Evolutionary conservation across 2,329 filamentous ascomycete genomes (phyloP), one percentile per base, ranked within the genome.

Genomic region (Sporothrix variecibatus): DNA sequence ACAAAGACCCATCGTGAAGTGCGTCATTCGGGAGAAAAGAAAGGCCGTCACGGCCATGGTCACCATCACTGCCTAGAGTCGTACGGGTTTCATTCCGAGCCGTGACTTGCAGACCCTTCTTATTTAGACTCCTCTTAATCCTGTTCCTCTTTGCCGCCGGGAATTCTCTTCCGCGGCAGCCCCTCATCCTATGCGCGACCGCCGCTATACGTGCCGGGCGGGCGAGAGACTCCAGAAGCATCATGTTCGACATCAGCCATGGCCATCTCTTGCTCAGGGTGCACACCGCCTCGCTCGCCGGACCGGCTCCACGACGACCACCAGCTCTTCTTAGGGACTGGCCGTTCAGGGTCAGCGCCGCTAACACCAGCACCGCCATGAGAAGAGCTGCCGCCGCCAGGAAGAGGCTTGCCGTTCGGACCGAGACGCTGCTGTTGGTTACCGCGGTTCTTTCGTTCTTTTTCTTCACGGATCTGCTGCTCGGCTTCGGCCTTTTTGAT

Each of bases 401-500:
- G 62, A 9, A 67, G 34, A 2, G 58, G 26, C n/a, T 40, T 34
- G 12, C 34, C 26, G 12, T 46, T 31, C 5, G 53, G 23, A 5
- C 56, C 58, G 34, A 38, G 38, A 11, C 60, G 56, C 12, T 56
- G 20, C 28, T 51, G 60, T 5, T 43, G 26, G 1, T 34, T 23
- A 6, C 23, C 15, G 8, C 23, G 40, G 2, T 58, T 40, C 60
- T 26, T 46, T 4, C 28, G n/a, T n/a, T 40, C 40, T 51, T 43
- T 31, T 9, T 73, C 71, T 2, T 46, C 73, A 0, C 34, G 28
- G 9, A 34, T 76, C 72, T 77, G 75, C 20, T 72, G 49, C 49
- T 86, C 86, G 76, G 87, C 87, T 78, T 88, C 88, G 75, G 93
- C 92, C 80, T 91, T 90, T 76, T 90, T 85, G 62, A 93, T 88